Evolutionary conservation across 2,329 filamentous ascomycete species (phyloP), one percentile per base, ranked within the genome.

Genomic region (Clonostachys sp.): DNA sequence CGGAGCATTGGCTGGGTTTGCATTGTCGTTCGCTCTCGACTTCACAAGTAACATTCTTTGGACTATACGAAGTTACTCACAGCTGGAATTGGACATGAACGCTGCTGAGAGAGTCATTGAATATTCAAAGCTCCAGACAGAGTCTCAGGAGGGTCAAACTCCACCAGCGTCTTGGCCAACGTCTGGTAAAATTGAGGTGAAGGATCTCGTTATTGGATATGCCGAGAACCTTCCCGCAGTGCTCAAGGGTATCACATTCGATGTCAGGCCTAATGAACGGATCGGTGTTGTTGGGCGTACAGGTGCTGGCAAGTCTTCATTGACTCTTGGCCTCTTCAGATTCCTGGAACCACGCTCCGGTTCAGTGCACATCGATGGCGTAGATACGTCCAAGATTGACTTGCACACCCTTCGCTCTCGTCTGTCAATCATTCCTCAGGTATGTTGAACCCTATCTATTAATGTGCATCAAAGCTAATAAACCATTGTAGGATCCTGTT

Each of bases 201-300:
- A 83, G 16, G 77, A 89, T 48, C 74, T 95, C 0, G 84, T 86
- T 1, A 85, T 89, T 20, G 72, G 73, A 13, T 92, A 94, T 59
- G 87, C 87, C 0, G 69, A 78, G 0, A 86, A 89, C 52, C 70
- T 91, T 0, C 82, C 84, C 0, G 79, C 86, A 0, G 84, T 91
- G 0, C 70, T 91, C 3, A 87, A 81, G 60, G 83, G 83, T 1
- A 69, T 91, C 16, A 81, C 73, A 2, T 91, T 92, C 63, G 69
- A 66, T 13, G 77, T 90, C 12, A 73, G 81, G 39, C 74, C 78
- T 47, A 86, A 85, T 52, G 81, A 91, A 65, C 74, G 87, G 13
- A 69, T 91, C 14, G 87, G 87, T n/a, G 83, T 91, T 5, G 83
- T 91, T 5, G 88, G 88, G 12, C 80, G 88, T 14, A 91, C 88